Base-by-base conservation (phyloP, 768 basidiomycete species). In the Suillus weaverae region DNA sequence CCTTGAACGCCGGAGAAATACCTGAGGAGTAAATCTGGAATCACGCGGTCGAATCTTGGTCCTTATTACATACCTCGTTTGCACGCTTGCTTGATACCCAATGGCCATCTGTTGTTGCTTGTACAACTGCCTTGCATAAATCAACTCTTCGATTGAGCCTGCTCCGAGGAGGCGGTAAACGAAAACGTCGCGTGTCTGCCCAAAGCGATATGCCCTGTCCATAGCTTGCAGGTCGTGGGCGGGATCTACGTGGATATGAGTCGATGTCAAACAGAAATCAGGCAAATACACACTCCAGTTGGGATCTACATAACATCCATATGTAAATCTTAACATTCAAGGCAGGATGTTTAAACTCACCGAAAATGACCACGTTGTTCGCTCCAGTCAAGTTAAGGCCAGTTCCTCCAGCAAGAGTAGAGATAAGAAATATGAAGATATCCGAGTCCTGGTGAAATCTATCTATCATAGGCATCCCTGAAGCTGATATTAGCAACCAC, bases 31-130 rank as follows among this genome's bases (percentile, higher is more conserved):
- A 11, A 18, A 18, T 16, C 2, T 26, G 4, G 30, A 38, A 57
- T 56, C 22, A 5, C 10, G 16, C 22, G 16, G 22, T 57, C 16
- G 16, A 57, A 57, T 26, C 22, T 39, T 26, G 36, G 36, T 38
- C 22, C 9, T 18, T 30, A 9, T 38, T 16, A 18, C 18, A 57
- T 57, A 89, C 89, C 92, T 84, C 0, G 93, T 94, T 70, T 95
- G 93, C 10, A 92, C 79, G 69, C 90, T 92, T 1, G 90, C 90
- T 66, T 90, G 85, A 73, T 95, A 95, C 0, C 87, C 94, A 54
- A 94, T 93, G n/a, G 87, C 86, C 91, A 94, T 94, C 71, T 94
- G 91, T 72, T 96, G 95, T 68, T 95, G 93, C 73, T 96, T 96
- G 77, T 95, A 95, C 26, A 97, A 85, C 72, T 96, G 94, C 14